Percentiles rank a stretch among this genome's conserved stretches.
These are phyloP conservation scores for Geosiphon pyriformis DNA, from an alignment of 192 early-diverging fungal species.

Conservation along the genomic window DNA sequence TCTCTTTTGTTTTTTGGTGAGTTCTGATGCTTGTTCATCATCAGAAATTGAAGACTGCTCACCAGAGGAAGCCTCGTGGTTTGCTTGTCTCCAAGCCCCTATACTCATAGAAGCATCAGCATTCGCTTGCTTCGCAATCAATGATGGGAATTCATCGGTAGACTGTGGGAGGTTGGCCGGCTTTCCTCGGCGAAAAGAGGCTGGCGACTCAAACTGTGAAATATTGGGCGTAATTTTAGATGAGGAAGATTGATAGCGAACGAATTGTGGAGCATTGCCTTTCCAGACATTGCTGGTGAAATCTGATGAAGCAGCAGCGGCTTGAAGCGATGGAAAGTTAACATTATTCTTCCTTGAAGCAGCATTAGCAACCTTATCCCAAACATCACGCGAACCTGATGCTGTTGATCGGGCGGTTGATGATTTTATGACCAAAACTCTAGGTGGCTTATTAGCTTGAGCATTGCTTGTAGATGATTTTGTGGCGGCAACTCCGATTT, in stretches of 20 bases:
- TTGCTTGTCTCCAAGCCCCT: background rate
- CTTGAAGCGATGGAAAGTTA: background rate
- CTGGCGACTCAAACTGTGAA: background rate
- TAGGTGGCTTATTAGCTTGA: conserved; percentile 35
- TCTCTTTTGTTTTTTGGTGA: background rate
- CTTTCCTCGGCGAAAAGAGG: background rate
- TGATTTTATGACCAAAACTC: conserved; percentile 70
- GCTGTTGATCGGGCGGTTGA: conserved; percentile 48
- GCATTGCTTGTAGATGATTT: conserved; percentile 24
- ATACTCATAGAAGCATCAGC: background rate
- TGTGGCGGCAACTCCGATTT: conserved; percentile 28
- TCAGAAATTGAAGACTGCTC: background rate
- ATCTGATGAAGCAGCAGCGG: background rate
- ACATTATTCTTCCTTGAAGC: conserved; percentile 24
- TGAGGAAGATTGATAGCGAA: background rate
- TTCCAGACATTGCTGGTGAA: background rate
- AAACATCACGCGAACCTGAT: conserved; percentile 37
- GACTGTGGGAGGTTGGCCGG: background rate
- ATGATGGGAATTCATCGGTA: background rate
- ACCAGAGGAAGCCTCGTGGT: background rate
- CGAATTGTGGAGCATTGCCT: background rate
- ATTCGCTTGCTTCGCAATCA: background rate
- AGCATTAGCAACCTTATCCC: conserved; percentile 44
- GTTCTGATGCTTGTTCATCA: background rate
- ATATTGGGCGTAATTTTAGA: background rate